Base-by-base conservation (phyloP, 805 yeast genomes). In the Saturnispora sekii region DNA sequence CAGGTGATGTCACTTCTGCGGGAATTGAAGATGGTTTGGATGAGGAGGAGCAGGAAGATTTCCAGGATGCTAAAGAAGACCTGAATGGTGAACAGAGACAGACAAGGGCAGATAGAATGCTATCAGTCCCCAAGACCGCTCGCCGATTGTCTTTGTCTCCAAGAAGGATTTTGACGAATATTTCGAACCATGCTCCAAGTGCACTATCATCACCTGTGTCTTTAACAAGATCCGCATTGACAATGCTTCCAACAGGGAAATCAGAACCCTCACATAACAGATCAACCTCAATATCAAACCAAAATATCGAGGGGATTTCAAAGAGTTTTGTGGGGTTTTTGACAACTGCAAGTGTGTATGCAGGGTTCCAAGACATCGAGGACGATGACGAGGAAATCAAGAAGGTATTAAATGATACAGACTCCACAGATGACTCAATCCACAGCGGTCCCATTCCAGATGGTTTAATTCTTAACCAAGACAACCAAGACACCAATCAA, bases 291-390 rank as follows among this genome's bases (percentile, higher is more conserved):
- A 6, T 43, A 10, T 31, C 46, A 1, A 45, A 38, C 10, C 46
- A 42, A 16, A 50, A 59, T 2, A 54, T 60, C 1, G 65, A 66
- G 11, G 69, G 67, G 36, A 69, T 72, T 59, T 73, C 77, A 14
- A 69, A 68, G 51, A 73, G 78, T 36, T 69, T 78, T 51, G 78
- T 74, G 3, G 73, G 76, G 0, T 55, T 76, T 42, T 62, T 78
- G 45, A 75, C 83, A 0, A 71, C 81, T 0, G 79, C 82, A 0
- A 73, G 78, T 49, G 68, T 74, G 47, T 74, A 71, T 53, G 69
- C 76, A 6, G 69, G 68, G 11, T 60, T 62, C 47, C 59, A 60
- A 41, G 62, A 60, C 37, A 48, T 58, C 28, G 63, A 57, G 38
- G 66, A 56, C 28, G 63, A 63, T 29, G 66, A 60, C 11, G 54